These are phyloP conservation scores for Jackrogersella minutella DNA, from an alignment of 495 filamentous ascomycete genomes.

Conservation along the genomic window DNA sequence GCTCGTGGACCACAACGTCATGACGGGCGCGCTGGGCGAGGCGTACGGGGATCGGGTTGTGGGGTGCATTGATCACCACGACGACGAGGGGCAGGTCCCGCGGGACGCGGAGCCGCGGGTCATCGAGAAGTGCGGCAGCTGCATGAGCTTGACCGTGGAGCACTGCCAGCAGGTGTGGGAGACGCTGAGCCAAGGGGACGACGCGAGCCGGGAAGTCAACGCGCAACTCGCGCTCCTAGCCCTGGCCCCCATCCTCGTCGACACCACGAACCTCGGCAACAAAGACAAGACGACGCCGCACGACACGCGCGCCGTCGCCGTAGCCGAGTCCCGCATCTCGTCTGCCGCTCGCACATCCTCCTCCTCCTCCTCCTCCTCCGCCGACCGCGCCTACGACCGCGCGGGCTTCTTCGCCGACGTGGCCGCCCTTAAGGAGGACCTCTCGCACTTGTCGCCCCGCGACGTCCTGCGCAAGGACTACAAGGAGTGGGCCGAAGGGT, in stretches of 20 bases:
- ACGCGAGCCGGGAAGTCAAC: conserved; percentile 41
- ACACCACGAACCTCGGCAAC: conserved; percentile 77
- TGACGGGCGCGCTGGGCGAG: conserved; percentile 63
- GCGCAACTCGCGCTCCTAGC: conserved; percentile 77
- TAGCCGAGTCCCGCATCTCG: conserved; percentile 61
- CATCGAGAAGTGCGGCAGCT: conserved; percentile 78
- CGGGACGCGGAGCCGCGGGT: conserved; percentile 63
- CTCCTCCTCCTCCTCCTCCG: neutral
- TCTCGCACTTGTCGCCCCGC: conserved; percentile 69
- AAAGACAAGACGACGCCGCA: conserved; percentile 75
- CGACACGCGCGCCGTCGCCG: conserved; percentile 70
- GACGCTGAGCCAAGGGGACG: conserved; percentile 30
- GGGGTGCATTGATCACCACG: conserved; percentile 94
- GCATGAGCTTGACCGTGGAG: conserved; percentile 76
- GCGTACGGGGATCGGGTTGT: conserved; percentile 56
- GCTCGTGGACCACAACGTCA: conserved; percentile 90
- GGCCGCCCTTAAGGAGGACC: conserved; percentile 71
- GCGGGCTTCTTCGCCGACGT: conserved; percentile 69
- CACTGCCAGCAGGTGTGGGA: conserved; percentile 69
- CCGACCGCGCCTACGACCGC: conserved; percentile 57
- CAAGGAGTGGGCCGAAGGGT: conserved; percentile 80
- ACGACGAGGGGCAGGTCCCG: conserved; percentile 74
- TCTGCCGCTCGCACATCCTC: neutral
- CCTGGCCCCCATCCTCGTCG: conserved; percentile 81
- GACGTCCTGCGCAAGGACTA: conserved; percentile 92